Evolutionary conservation across 2,329 filamentous ascomycete species (phyloP).

Genomic region (Stagonosporopsis rhizophila): DNA sequence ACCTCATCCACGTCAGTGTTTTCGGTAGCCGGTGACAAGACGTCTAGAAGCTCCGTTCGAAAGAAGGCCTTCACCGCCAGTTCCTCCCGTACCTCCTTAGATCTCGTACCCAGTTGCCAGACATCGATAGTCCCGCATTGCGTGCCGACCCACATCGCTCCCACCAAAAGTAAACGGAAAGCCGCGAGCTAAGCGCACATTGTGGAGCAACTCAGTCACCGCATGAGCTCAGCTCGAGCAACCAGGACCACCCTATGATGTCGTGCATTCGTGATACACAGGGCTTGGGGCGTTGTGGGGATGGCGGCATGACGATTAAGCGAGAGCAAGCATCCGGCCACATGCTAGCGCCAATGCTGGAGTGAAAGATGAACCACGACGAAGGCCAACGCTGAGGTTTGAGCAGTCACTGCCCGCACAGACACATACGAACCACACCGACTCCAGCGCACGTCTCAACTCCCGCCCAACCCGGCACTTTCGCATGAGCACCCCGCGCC

Average conservation of each 20-base stretch:
- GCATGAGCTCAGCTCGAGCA: slow-evolving; percentile 16
- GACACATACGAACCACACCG: slow-evolving; percentile 16
- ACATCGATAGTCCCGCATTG: slow-evolving; percentile 10
- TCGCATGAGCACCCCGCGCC: slow-evolving; percentile 8
- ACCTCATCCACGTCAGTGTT: not conserved
- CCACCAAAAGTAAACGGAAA: slow-evolving; percentile 9
- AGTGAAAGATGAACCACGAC: slow-evolving; percentile 16
- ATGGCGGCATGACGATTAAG: slow-evolving; percentile 9
- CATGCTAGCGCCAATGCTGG: slow-evolving; percentile 5
- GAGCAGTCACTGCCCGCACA: slow-evolving; percentile 27
- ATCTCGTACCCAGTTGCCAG: slow-evolving; percentile 19
- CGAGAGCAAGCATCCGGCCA: slow-evolving; percentile 8
- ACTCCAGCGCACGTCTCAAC: slow-evolving; percentile 16
- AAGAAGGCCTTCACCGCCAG: slow-evolving; percentile 13
- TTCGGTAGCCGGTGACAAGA: not conserved
- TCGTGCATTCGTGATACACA: slow-evolving; percentile 27
- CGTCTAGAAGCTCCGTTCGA: slow-evolving; percentile 1
- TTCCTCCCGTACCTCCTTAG: slow-evolving; percentile 10
- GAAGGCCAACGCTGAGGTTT: slow-evolving; percentile 5
- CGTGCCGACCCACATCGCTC: slow-evolving; percentile 14
- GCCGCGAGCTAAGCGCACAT: slow-evolving; percentile 13
- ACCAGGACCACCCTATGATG: slow-evolving; percentile 25
- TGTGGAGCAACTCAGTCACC: slow-evolving; percentile 20
- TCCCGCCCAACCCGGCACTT: slow-evolving; percentile 2
- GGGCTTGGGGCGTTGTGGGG: slow-evolving; percentile 13